Percentiles rank a stretch among this genome's conserved stretches.
phyloP scores from a whole-genome alignment of 345 rosid species.

The Lepidium aucheri region DNA sequence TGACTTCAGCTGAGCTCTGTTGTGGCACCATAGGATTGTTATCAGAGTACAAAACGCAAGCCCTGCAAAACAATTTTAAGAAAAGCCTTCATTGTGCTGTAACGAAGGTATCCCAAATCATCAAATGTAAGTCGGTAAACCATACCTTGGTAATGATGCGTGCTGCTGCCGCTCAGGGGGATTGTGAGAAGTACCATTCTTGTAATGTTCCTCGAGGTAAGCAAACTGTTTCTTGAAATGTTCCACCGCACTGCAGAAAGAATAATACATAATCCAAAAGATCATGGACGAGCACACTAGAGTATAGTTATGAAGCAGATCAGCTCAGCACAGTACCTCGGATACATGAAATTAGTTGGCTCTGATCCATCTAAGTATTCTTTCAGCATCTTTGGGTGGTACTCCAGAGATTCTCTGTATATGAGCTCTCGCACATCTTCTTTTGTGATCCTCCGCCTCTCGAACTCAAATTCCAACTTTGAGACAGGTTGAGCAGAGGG shows the following conservation, averaged over 20 bases:
- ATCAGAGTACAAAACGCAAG: constrained; percentile 80
- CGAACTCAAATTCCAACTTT: constrained; percentile 94
- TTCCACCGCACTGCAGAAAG: constrained; percentile 76
- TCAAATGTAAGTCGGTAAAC: not conserved
- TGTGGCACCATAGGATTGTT: constrained; percentile 25
- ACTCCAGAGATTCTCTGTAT: constrained; percentile 85
- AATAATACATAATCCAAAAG: not conserved
- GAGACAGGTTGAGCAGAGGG: constrained; percentile 94
- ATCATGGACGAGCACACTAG: not conserved
- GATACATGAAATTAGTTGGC: constrained; percentile 93
- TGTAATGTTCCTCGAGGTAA: constrained; percentile 89
- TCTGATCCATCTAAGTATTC: constrained; percentile 85
- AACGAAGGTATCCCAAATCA: not conserved
- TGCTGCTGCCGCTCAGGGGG: constrained; percentile 96
- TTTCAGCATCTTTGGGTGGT: constrained; percentile 92
- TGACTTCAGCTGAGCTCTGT: constrained; percentile 51
- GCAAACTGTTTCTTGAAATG: constrained; percentile 98
- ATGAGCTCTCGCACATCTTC: constrained; percentile 94
- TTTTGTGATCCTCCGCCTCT: constrained; percentile 89
- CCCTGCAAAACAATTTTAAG: constrained; percentile 32
- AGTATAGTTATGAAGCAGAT: not conserved
- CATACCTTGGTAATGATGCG: constrained; percentile 91
- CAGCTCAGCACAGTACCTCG: constrained; percentile 45
- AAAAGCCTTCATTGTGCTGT: not conserved
- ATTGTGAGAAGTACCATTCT: constrained; percentile 64